Conservation (phyloP, 177 flowering plant species). For the Telopea speciosissima region DNA sequence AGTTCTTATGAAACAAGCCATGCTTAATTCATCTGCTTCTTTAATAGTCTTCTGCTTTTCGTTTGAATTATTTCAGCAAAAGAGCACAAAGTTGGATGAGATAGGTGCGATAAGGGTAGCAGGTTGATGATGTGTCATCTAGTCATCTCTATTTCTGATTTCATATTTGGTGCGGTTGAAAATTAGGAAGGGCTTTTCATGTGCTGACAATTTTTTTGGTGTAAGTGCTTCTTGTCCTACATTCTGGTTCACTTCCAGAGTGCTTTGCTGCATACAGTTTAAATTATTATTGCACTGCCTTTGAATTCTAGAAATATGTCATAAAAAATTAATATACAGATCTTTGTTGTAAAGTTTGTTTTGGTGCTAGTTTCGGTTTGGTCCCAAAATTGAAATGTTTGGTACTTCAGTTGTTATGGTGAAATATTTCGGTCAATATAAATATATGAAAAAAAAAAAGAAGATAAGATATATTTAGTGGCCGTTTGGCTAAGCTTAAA, state of each 20-base stretch:
- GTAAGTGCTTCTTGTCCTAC: background rate
- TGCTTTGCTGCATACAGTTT: background rate
- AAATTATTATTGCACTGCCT: background rate
- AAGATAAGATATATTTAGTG: too few relatives aligned
- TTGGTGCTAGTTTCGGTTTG: too few relatives aligned
- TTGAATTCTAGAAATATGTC: background rate
- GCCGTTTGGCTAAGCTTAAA: too few relatives aligned
- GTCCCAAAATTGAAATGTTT: too few relatives aligned
- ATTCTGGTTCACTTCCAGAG: background rate
- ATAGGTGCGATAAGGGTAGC: conserved; percentile 70
- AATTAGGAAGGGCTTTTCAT: conserved; percentile 16
- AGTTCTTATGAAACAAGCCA: background rate
- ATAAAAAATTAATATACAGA: too few relatives aligned
- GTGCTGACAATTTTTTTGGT: background rate
- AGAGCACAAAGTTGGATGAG: conserved; percentile 69
- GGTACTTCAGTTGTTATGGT: too few relatives aligned
- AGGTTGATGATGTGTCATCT: conserved; percentile 36
- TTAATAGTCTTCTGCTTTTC: background rate
- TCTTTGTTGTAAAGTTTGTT: too few relatives aligned
- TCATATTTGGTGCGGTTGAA: conserved; percentile 26
- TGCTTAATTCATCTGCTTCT: background rate
- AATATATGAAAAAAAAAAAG: too few relatives aligned
- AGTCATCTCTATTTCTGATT: conserved; percentile 18
- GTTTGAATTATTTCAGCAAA: conserved; percentile 44
- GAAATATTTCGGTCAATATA: too few relatives aligned